Evolutionary conservation across 352 stramenopile species (phyloP).

Genomic region (Phytophthora brassicae): DNA sequence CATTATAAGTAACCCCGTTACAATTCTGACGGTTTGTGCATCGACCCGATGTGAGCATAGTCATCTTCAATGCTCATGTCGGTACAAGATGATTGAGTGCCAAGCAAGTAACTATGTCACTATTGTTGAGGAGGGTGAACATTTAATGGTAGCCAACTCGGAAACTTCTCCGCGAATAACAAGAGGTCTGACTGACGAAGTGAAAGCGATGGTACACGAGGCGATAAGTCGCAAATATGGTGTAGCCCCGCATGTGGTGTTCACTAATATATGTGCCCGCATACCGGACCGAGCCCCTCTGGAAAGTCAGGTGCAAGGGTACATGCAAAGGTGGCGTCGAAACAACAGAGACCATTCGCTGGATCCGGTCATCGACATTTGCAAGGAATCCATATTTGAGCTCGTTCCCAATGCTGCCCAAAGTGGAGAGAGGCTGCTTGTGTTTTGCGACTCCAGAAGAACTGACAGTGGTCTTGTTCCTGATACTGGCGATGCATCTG

Average conservation of each 20-base stretch:
- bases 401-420: not conserved
- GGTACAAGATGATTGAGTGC: not conserved
- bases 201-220: not conserved
- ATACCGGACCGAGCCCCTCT: not conserved
- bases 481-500: not conserved
- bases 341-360: not conserved
- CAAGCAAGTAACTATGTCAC: not conserved
- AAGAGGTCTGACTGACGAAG: not conserved
- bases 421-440: not conserved
- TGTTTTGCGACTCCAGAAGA: not conserved
- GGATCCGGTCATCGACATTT: not conserved
- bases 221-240: not conserved
- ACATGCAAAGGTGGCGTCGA: not conserved
- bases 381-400: not conserved
- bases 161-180: not conserved
- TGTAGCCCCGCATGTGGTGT: not conserved
- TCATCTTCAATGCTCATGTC: not conserved
- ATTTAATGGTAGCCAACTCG: not conserved
- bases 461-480: not conserved
- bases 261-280: not conserved
- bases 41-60: not conserved
- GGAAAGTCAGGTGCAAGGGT: not conserved
- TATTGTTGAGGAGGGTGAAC: not conserved
- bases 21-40: not conserved
- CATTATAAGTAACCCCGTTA: not conserved